phyloP scores from a whole-genome alignment of 2,329 filamentous ascomycete genomes.

The Cladosporium halotolerans region DNA sequence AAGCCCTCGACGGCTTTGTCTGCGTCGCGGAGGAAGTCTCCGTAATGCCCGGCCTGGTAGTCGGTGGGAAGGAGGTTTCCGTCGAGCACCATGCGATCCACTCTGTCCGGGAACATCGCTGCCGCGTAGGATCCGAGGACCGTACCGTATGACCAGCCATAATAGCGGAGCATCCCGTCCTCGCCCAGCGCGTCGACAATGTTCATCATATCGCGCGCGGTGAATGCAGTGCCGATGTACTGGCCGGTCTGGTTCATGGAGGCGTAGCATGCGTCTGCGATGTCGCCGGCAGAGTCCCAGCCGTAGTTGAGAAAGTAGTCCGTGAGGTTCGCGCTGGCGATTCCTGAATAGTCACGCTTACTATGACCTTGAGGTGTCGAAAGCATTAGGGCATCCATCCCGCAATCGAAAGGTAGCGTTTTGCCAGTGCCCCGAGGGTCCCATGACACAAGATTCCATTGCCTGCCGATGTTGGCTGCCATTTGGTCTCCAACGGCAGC shows the following conservation, averaged over 20 bases:
- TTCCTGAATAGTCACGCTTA: background rate
- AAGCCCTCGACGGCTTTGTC: slow-evolving; percentile 38
- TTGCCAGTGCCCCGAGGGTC: slow-evolving; percentile 15
- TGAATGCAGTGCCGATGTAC: slow-evolving; percentile 40
- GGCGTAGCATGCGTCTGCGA: slow-evolving; percentile 11
- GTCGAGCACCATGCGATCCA: slow-evolving; percentile 40
- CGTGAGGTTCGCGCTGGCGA: background rate
- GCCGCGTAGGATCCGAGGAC: slow-evolving; percentile 33
- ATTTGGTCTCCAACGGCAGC: background rate
- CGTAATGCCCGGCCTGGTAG: slow-evolving; percentile 45
- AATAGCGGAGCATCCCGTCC: slow-evolving; percentile 36
- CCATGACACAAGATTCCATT: slow-evolving; percentile 17
- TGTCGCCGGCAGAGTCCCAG: slow-evolving; percentile 1
- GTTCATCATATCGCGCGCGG: slow-evolving; percentile 40
- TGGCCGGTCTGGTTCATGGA: slow-evolving; percentile 26
- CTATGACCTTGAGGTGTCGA: background rate
- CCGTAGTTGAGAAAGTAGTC: background rate
- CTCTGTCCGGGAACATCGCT: slow-evolving; percentile 32
- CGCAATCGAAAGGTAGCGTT: slow-evolving; percentile 18
- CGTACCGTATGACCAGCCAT: slow-evolving; percentile 39
- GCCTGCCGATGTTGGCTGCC: slow-evolving; percentile 13
- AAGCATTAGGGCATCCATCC: background rate
- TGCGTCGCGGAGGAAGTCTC: slow-evolving; percentile 45
- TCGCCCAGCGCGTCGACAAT: slow-evolving; percentile 41
- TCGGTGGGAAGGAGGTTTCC: slow-evolving; percentile 33